phyloP scores from a whole-genome alignment of 2,329 filamentous ascomycete genomes.

The Talaromyces sp. region DNA sequence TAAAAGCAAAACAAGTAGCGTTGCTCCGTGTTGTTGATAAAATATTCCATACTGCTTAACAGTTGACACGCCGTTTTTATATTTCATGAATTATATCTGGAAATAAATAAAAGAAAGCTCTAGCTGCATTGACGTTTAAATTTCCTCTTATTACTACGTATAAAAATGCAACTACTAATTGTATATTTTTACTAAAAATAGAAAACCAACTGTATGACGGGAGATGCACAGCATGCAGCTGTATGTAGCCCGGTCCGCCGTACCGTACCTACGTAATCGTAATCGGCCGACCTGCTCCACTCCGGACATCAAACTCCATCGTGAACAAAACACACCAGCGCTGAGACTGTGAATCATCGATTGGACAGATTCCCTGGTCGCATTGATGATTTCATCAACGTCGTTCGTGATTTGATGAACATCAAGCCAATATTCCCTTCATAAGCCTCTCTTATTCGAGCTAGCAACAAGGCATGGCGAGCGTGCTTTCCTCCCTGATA shows the following conservation, averaged over 20 bases:
- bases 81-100: too few relatives aligned
- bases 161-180: too few relatives aligned
- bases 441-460: not conserved
- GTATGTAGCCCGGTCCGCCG: too few relatives aligned
- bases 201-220: not conserved
- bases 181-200: too few relatives aligned
- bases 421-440: not conserved
- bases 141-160: too few relatives aligned
- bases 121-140: too few relatives aligned
- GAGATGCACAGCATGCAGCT: too few relatives aligned
- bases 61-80: too few relatives aligned
- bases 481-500: slow-evolving; percentile 78
- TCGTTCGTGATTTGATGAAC: not conserved
- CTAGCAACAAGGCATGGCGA: slow-evolving; percentile 40
- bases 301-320: not conserved
- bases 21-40: too few relatives aligned
- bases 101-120: too few relatives aligned
- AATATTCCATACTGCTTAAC: too few relatives aligned
- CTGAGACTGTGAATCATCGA: not conserved
- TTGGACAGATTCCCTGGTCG: not conserved
- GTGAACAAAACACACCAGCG: not conserved
- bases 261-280: not conserved
- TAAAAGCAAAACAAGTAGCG: not conserved
- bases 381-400: not conserved
- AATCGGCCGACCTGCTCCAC: not conserved